These are phyloP conservation scores for Ophiostoma sp. DNA, from an alignment of 2,329 filamentous ascomycete genomes.

Conservation along the genomic window DNA sequence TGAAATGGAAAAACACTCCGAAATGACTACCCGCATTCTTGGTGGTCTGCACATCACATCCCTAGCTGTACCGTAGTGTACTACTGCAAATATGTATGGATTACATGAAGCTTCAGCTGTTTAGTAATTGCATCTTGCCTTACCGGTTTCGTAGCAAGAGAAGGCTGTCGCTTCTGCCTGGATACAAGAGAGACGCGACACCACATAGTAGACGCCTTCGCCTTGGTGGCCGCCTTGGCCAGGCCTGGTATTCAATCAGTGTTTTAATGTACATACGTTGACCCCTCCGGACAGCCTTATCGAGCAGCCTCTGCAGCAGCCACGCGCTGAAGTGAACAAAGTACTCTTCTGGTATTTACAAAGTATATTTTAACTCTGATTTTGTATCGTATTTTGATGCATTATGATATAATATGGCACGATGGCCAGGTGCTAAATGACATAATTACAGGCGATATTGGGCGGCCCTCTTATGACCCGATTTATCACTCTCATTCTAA, in stretches of 20 bases:
- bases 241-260: too few species aligned
- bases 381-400: too few species aligned
- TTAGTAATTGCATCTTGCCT: not conserved
- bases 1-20: not conserved
- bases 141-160: too few species aligned
- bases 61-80: not conserved
- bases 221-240: not conserved
- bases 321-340: too few species aligned
- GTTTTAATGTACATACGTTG: too few species aligned
- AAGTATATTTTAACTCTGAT: too few species aligned
- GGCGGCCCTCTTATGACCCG: not conserved
- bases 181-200: not conserved
- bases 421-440: not conserved
- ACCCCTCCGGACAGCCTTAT: not conserved
- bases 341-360: too few species aligned
- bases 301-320: too few species aligned
- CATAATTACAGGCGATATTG: not conserved
- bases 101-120: too few species aligned
- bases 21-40: conserved; percentile 3
- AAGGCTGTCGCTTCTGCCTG: too few species aligned
- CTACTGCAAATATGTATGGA: too few species aligned
- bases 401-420: too few species aligned
- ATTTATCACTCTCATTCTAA: not conserved
- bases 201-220: not conserved
- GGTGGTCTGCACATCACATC: not conserved